Base-by-base conservation (phyloP, 2,329 filamentous ascomycete species). In the Alternaria dauci region DNA sequence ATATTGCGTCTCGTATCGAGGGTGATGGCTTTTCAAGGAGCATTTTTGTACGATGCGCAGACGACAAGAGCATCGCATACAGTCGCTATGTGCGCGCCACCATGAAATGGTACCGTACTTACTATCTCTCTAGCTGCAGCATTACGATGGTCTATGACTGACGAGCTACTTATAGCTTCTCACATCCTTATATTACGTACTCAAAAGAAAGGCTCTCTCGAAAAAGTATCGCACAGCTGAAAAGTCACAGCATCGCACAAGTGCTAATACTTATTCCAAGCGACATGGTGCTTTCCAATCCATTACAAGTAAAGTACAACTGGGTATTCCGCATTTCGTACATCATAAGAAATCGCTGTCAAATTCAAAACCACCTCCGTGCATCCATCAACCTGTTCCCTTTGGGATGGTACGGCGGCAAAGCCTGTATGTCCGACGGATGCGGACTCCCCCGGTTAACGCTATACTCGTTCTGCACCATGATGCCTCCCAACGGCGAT, bases 381-480 rank as follows among this genome's bases (percentile, higher is more conserved):
- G 14, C 23, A 38, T 50, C 30, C 46, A 36, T 36, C 20, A n/a
- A 12, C 14, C n/a, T 50, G 30, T n/a, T 20, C 46, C 14, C 16
- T n/a, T 26, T 38, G 11, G 23, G 46, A 7, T 50, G 32, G 25
- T 26, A 36, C 9, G 14, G 46, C 4, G 46, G 46, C 32, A 50
- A 26, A 9, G 46, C 46, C 11, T 36, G 32, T 25, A 50, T 36
- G 8, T n/a, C 16, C 8, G 14, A n/a, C 16, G 30, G 30, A 36
- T 50, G 20, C 32, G 14, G 18, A 34, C 43, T 50, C 9, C 43
- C 43, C 5, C 53, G 12, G 26, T 55, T 34, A 9, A 55, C 34
- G 6, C 43, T 55, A 25, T 30, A 55, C 34, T 55, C 53, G 6
- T 23, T 36, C 38, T 55, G 53, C 20, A 50, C 53, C 23, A 50